phyloP scores from a whole-genome alignment of 2,329 filamentous ascomycete species.

The Ceratocystis eucalypticola region DNA sequence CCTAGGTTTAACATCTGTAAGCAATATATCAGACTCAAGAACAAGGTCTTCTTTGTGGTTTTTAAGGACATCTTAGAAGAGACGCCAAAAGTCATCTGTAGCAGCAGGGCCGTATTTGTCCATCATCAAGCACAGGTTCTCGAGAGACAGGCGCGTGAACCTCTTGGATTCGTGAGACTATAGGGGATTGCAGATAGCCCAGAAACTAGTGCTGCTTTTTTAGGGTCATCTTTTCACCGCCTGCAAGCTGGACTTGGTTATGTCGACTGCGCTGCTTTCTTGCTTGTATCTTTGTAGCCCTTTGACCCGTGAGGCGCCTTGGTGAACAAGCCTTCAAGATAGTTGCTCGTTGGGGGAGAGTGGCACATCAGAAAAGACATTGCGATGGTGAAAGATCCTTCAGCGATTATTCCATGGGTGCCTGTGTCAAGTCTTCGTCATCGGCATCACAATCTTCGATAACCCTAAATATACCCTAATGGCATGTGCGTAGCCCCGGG shows the following conservation, averaged over 20 bases:
- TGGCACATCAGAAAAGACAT: not conserved
- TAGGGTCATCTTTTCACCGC: constrained; percentile 41
- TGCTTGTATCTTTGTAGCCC: constrained; percentile 51
- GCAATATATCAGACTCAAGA: constrained; percentile 66
- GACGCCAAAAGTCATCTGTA: constrained; percentile 41
- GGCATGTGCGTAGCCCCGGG: not conserved
- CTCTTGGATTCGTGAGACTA: constrained; percentile 62
- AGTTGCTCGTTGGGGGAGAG: constrained; percentile 56
- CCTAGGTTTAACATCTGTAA: constrained; percentile 40
- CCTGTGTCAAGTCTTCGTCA: no score
- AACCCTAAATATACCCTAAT: not conserved
- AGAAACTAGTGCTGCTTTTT: not conserved
- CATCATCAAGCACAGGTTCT: constrained; percentile 54
- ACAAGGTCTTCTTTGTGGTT: constrained; percentile 64
- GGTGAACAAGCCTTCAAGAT: constrained; percentile 53
- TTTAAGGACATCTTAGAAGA: constrained; percentile 55
- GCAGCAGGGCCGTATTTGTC: constrained; percentile 38
- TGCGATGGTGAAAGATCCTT: no score
- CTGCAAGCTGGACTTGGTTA: constrained; percentile 61
- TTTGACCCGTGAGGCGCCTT: constrained; percentile 43
- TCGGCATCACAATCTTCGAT: no score
- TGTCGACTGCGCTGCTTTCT: constrained; percentile 46
- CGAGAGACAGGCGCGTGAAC: constrained; percentile 69
- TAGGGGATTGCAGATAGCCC: not conserved
- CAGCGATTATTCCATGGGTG: no score